These are phyloP conservation scores for Heliocybe sulcata DNA, from an alignment of 1,284 basidiomycete species.

Conservation along the genomic window DNA sequence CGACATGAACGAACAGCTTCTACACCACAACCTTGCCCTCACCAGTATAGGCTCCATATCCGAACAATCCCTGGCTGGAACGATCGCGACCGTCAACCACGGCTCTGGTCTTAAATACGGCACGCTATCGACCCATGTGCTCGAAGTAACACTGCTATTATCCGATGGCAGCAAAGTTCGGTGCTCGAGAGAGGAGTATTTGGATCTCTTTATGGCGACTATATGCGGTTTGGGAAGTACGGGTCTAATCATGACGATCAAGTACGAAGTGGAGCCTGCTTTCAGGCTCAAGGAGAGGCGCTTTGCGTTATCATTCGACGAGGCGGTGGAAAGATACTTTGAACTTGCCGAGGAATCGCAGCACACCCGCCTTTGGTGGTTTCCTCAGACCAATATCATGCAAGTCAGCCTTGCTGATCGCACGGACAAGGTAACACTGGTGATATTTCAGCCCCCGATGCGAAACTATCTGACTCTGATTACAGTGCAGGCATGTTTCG, in stretches of 20 bases:
- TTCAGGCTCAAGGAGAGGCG: constrained; percentile 82
- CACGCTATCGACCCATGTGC: constrained; percentile 80
- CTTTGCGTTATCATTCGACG: constrained; percentile 58
- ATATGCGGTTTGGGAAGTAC: constrained; percentile 93
- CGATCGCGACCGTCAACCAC: constrained; percentile 93
- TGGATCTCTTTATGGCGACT: constrained; percentile 87
- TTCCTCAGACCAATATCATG: constrained; percentile 72
- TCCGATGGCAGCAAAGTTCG: constrained; percentile 62
- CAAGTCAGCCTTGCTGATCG: constrained; percentile 74
- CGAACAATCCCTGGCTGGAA: constrained; percentile 93
- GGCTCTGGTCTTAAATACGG: constrained; percentile 81
- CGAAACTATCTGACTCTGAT: constrained; percentile 14
- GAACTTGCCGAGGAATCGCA: constrained; percentile 60
- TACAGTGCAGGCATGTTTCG: constrained; percentile 34
- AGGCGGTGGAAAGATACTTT: constrained; percentile 51
- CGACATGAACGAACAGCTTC: constrained; percentile 63
- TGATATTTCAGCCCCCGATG: neutral
- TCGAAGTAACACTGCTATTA: constrained; percentile 67
- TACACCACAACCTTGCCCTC: constrained; percentile 73
- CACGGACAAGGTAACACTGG: constrained; percentile 56
- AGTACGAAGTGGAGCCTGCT: constrained; percentile 74
- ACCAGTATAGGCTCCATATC: constrained; percentile 94
- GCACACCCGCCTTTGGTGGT: constrained; percentile 94
- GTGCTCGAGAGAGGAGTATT: constrained; percentile 59
- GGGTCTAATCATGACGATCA: constrained; percentile 79